These are phyloP conservation scores for Dryadomyces quercivorus DNA, from an alignment of 2,329 filamentous ascomycete species.

Conservation along the genomic window DNA sequence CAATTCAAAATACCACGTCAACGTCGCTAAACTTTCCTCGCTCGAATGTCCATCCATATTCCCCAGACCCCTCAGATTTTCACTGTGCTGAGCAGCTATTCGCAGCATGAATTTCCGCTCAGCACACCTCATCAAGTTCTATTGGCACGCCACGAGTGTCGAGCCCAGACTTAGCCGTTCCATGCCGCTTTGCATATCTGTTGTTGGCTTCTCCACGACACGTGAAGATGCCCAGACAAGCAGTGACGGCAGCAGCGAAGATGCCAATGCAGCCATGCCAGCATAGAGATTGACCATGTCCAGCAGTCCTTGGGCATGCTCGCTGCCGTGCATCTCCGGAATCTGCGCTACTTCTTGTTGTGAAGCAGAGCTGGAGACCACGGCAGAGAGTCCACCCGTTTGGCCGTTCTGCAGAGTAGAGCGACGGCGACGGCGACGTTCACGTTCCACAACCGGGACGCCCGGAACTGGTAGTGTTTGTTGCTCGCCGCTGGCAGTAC, in stretches of 20 bases:
- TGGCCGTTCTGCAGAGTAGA: too few relatives aligned
- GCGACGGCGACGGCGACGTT: too few relatives aligned
- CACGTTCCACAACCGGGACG: too few relatives aligned
- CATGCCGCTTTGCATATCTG: not conserved
- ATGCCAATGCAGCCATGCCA: not conserved
- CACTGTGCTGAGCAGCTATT: not conserved
- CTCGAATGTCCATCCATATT: not conserved
- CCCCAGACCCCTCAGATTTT: too few relatives aligned
- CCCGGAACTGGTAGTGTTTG: not conserved
- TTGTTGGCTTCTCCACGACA: not conserved
- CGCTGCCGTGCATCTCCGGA: too few relatives aligned
- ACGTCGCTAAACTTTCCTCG: not conserved
- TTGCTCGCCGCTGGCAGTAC: not conserved
- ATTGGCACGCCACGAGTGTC: not conserved
- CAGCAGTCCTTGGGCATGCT: too few relatives aligned
- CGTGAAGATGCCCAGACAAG: not conserved
- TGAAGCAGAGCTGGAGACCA: too few relatives aligned
- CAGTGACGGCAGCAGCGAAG: not conserved
- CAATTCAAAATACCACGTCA: not conserved
- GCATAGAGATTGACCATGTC: not conserved
- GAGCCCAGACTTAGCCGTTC: not conserved
- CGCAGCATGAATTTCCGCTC: not conserved
- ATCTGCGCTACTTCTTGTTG: too few relatives aligned
- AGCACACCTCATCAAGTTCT: not conserved
- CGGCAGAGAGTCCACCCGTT: too few relatives aligned